Percentiles rank a stretch among this genome's conserved stretches.
These are phyloP conservation scores for Gynandropsis gynandra DNA, from an alignment of 345 rosid genomes.

Conservation along the genomic window DNA sequence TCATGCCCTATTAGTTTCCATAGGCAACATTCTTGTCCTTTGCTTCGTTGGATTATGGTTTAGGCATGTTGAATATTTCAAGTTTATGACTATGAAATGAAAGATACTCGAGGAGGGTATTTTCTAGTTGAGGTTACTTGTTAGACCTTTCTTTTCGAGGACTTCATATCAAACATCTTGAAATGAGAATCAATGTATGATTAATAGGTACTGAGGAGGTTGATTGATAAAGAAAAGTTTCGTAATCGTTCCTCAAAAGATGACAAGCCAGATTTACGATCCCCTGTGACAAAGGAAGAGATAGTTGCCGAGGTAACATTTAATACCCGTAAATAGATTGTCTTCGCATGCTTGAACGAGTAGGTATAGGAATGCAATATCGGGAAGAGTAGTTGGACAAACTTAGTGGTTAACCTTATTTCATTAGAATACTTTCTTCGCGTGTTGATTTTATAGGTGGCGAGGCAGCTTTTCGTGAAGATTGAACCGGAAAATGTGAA, in stretches of 20 bases:
- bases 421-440: not conserved
- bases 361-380: too few relatives aligned
- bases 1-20: not conserved
- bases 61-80: not conserved
- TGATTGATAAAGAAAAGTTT: conserved; percentile 53
- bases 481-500: conserved; percentile 66
- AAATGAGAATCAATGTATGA: not conserved
- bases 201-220: conserved; percentile 51
- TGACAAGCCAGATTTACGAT: conserved; percentile 57
- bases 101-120: not conserved
- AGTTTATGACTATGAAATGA: not conserved
- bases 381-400: too few relatives aligned
- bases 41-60: not conserved
- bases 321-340: too few relatives aligned
- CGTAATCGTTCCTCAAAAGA: conserved; percentile 61
- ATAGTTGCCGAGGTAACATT: conserved; percentile 59
- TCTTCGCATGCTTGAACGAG: too few relatives aligned
- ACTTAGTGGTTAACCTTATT: not conserved
- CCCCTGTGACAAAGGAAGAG: conserved; percentile 67
- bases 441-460: conserved; percentile 37
- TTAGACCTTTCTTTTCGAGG: not conserved
- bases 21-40: conserved; percentile 7
- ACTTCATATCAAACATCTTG: not conserved
- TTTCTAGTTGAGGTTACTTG: not conserved
- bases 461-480: conserved; percentile 70